phyloP scores from a whole-genome alignment of 441 rosid species.

The Flueggea neowawraea region DNA sequence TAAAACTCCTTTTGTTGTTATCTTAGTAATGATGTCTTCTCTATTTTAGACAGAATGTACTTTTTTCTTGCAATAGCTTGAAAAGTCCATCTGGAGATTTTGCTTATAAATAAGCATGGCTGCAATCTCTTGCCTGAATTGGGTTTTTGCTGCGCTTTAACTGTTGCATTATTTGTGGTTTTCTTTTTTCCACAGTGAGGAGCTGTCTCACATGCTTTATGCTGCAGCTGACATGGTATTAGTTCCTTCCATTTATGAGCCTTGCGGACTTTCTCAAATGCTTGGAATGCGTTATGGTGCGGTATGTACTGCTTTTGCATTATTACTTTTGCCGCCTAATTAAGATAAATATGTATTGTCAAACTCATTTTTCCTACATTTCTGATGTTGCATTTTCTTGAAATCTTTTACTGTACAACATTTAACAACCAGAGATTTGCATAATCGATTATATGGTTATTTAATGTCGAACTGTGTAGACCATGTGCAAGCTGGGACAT shows the following conservation, averaged over 20 bases:
- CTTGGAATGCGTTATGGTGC: slow-evolving; percentile 61
- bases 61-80: background rate
- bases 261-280: slow-evolving; percentile 69
- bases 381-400: too few relatives aligned
- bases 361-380: too few relatives aligned
- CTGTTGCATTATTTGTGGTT: slow-evolving; percentile 9
- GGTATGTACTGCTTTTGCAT: slow-evolving; percentile 25
- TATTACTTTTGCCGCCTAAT: background rate
- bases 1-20: background rate
- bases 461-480: too few relatives aligned
- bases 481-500: too few relatives aligned
- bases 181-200: slow-evolving; percentile 35
- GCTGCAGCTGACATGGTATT: slow-evolving; percentile 60
- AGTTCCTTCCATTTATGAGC: slow-evolving; percentile 61
- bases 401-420: too few relatives aligned
- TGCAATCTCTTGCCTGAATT: background rate
- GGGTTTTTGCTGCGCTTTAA: background rate
- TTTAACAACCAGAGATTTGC: too few relatives aligned
- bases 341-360: too few relatives aligned
- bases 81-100: background rate
- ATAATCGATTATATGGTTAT: too few relatives aligned
- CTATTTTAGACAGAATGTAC: background rate
- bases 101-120: slow-evolving; percentile 5
- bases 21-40: background rate
- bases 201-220: slow-evolving; percentile 63